Evolutionary conservation across 1,284 basidiomycete genomes (phyloP).

Genomic region (Coniferiporia weirii): DNA sequence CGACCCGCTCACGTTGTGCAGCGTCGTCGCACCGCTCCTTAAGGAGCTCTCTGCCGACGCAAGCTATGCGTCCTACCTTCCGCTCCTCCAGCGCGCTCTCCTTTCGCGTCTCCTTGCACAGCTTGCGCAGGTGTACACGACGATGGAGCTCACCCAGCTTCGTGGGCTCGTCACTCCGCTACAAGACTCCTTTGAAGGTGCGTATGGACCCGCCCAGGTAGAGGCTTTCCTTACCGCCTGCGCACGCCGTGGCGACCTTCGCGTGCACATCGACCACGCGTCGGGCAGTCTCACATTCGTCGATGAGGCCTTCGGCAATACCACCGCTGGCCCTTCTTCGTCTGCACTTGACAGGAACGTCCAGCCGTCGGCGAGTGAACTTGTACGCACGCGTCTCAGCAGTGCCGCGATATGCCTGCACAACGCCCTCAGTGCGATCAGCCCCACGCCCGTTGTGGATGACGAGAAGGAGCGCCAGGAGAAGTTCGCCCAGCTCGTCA

Average conservation of each 20-base stretch:
- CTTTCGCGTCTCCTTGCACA: constrained; percentile 93
- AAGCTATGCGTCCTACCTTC: constrained; percentile 68
- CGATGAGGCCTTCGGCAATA: constrained; percentile 59
- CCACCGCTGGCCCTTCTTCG: constrained; percentile 14
- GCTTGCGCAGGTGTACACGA: constrained; percentile 91
- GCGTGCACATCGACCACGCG: constrained; percentile 87
- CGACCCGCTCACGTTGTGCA: constrained; percentile 88
- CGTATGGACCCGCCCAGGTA: constrained; percentile 68
- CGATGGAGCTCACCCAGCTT: constrained; percentile 76
- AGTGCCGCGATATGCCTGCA: constrained; percentile 72
- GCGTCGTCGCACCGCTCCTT: constrained; percentile 80
- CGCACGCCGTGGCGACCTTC: constrained; percentile 84
- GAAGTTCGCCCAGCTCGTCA: constrained; percentile 50
- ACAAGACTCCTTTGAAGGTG: constrained; percentile 46
- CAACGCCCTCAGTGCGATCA: constrained; percentile 55
- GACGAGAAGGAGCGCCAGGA: constrained; percentile 47
- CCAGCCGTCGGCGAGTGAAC: constrained; percentile 65
- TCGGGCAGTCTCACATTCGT: constrained; percentile 83
- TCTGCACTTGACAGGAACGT: constrained; percentile 39
- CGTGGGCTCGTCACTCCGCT: constrained; percentile 76
- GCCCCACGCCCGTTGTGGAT: constrained; percentile 33
- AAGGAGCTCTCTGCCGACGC: constrained; percentile 52
- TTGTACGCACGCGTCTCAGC: constrained; percentile 73
- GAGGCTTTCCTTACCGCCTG: constrained; percentile 94
- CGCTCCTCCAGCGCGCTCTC: constrained; percentile 88